A percentile compares a stretch with the other conserved stretches of the same genome.
These are phyloP conservation scores for Oryza meridionalis DNA, from an alignment of 176 grass and related monocot species.

Conservation along the genomic window DNA sequence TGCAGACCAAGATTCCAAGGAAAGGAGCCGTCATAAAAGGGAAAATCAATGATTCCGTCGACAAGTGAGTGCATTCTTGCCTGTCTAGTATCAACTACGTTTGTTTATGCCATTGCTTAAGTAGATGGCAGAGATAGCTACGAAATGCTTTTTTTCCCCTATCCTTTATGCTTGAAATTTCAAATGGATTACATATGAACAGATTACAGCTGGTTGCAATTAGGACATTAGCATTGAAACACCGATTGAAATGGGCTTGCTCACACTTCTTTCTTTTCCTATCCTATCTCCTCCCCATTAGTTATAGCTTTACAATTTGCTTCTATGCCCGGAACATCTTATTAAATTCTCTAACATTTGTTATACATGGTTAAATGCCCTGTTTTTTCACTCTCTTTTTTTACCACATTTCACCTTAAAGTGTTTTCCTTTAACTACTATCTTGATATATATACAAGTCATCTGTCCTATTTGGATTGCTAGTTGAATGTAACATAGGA, in stretches of 20 bases:
- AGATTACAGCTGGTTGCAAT: neutral
- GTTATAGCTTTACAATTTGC: neutral
- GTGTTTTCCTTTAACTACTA: neutral
- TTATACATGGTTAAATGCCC: neutral
- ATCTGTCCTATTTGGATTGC: neutral
- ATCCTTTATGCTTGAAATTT: neutral
- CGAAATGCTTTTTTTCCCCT: neutral
- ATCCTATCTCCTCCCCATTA: neutral
- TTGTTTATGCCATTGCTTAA: neutral
- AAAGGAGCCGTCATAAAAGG: constrained; percentile 71
- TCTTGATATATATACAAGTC: neutral
- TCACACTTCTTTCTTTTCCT: neutral
- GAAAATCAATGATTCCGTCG: constrained; percentile 70
- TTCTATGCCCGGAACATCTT: neutral
- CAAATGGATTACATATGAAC: neutral
- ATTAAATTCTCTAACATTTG: neutral
- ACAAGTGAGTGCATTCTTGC: constrained; percentile 53
- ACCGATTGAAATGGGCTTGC: neutral
- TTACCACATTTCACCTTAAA: neutral
- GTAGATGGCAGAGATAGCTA: neutral
- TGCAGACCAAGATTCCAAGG: constrained; percentile 84
- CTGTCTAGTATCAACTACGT: neutral
- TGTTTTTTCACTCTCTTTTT: neutral
- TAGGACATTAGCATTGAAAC: neutral
- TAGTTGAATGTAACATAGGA: neutral